These are phyloP conservation scores for Starmera pachycereana DNA, from an alignment of 805 yeast species.

Conservation along the genomic window DNA sequence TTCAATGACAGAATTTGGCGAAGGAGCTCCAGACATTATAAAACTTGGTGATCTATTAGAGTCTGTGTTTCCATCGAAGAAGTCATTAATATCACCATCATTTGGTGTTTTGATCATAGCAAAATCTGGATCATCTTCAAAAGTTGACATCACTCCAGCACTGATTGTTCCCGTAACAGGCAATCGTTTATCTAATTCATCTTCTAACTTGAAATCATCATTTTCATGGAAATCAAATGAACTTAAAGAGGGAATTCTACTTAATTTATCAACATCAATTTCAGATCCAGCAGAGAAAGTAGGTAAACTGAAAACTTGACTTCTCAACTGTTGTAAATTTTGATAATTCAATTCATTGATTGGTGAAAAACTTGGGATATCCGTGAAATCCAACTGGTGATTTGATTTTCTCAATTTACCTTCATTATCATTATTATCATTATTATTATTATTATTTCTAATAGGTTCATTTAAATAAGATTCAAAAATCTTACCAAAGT, in stretches of 20 bases:
- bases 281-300: constrained; percentile 5
- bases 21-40: too few species aligned
- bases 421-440: not conserved
- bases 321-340: constrained; percentile 5
- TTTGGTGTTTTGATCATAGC: too few species aligned
- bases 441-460: not conserved
- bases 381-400: not conserved
- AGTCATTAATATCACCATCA: too few species aligned
- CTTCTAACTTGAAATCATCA: not conserved
- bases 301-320: constrained; percentile 2
- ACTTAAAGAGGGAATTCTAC: not conserved
- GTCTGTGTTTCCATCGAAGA: too few species aligned
- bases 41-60: too few species aligned
- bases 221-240: not conserved
- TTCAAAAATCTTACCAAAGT: constrained; percentile 5
- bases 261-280: not conserved
- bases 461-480: not conserved
- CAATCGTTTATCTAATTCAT: not conserved
- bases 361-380: constrained; percentile 7
- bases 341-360: constrained; percentile 10
- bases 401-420: not conserved
- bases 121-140: too few species aligned
- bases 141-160: too few species aligned
- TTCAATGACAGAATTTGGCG: too few species aligned
- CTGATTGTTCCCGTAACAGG: too few species aligned